Base-by-base conservation (phyloP, 495 filamentous ascomycete genomes). In the Penicillium paradoxum region DNA sequence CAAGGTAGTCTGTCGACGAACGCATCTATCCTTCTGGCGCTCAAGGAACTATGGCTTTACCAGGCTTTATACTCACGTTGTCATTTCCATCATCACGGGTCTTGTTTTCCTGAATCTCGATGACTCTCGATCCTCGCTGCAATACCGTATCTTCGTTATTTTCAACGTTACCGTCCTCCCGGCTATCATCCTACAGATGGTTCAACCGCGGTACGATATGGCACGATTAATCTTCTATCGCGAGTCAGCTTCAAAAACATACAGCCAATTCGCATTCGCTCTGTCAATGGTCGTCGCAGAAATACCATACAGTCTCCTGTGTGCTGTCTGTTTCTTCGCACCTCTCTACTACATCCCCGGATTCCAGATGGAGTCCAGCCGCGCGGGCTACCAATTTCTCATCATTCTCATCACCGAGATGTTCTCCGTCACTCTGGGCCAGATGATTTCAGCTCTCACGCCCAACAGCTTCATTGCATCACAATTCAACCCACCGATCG, bases 361-460 rank as follows among this genome's bases (percentile, higher is more conserved):
- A 1, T 75, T 88, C 58, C 77, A 80, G 39, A 45, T 66, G 8
- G 75, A 70, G 3, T 57, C 81, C 1, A 68, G 64, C 13, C 80
- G 88, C 5, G 83, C 89, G 0, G 89, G 89, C 0, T 91, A 90
- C 66, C 86, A 90, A 58, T 91, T 91, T 75, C 70, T 91, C 68
- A 88, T 93, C 68, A 73, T 92, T 40, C 74, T 91, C 9, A 79
- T 90, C 64, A 87, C 83, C 2, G 87, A 91, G 58, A 60, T 90
- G 19, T 90, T 91, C 67, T 79, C 83, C n/a, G 84, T 90, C 36
- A 85, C 83, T 0, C 65, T 90, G 22, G 88, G 76, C 15, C 87
- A 91, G 55, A 77, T 78, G 41, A 73, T 91, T 18, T 79, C 85
- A 0, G 82, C 88, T 0, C 63, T 88, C 18, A 89, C 88, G 0